Base-by-base conservation (phyloP, 2,329 filamentous ascomycete species). In the Volutella citrinella region DNA sequence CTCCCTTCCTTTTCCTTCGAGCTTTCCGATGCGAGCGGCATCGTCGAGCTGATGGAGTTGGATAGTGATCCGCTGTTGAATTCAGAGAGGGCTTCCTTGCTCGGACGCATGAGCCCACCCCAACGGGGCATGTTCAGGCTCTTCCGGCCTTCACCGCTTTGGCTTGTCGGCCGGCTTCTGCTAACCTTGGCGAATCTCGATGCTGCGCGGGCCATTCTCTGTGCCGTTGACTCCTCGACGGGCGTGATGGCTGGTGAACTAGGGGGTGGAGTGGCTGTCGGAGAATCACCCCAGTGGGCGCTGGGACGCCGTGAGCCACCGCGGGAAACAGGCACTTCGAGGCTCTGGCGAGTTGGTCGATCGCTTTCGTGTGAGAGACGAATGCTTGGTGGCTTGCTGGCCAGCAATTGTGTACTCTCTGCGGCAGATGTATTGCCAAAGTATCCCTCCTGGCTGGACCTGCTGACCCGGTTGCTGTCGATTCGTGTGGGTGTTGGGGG, bases 41-140 rank as follows among this genome's bases (percentile, higher is more conserved):
- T 52, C 3, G 49, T 50, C 3, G 56, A 52, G 20, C 49, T 55
- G 15, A 49, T 40, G 6, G 49, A 48, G 6, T n/a, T n/a, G n/a
- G n/a, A n/a, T n/a, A n/a, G n/a, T n/a, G n/a, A n/a, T n/a, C n/a
- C n/a, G n/a, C n/a, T n/a, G n/a, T n/a, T n/a, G n/a, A n/a, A n/a
- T n/a, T n/a, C n/a, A n/a, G n/a, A n/a, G n/a, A 54, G 44, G 7
- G 35, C 64, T 38, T 79, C 75, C 48, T 66, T 74, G 58, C 71
- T 76, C 8, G 66, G 48, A 31, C 68, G 70, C 48, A 71, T 69
- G 7, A 78, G 64, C 0, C 70, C 67, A 9, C 69, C 70, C 5
- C 78, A 57, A n/a, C 74, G 69, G 12, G 69, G 71, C 54, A 82
- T 77, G 4, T 72, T 75, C 13, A 72, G 61, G 49, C 74, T 79